Conservation (phyloP, 768 basidiomycete species). For the Pulveroboletus ravenelii region DNA sequence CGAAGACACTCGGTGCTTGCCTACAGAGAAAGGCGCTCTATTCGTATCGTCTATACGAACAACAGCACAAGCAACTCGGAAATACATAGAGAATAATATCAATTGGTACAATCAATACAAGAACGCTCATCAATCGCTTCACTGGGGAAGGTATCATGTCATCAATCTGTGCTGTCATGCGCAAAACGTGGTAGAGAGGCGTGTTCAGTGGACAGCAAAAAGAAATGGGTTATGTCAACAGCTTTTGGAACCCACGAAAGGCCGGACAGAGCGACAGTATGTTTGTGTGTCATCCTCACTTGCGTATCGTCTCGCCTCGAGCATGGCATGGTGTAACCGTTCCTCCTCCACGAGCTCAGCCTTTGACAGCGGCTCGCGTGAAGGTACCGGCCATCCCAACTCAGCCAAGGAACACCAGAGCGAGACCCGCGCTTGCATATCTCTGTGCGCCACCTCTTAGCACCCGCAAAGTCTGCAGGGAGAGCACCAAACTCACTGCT, state of each 20-base stretch:
- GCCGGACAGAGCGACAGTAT: conserved; percentile 56
- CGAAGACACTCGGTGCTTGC: conserved; percentile 23
- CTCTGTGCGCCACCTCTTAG: conserved; percentile 36
- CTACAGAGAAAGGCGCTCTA: conserved; percentile 20
- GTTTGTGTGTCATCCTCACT: conserved; percentile 48
- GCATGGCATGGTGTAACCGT: conserved; percentile 54
- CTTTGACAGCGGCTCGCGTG: conserved; percentile 59
- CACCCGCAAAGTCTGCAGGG: not conserved
- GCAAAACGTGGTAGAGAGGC: not conserved
- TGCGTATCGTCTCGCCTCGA: conserved; percentile 51
- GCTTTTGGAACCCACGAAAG: conserved; percentile 56
- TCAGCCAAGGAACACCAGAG: conserved; percentile 60
- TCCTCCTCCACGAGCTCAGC: conserved; percentile 68
- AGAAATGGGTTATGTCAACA: conserved; percentile 8
- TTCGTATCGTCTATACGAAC: not conserved
- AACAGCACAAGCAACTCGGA: conserved; percentile 3
- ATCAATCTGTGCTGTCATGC: conserved; percentile 19
- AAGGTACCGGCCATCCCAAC: conserved; percentile 55
- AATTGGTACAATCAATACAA: conserved; percentile 16
- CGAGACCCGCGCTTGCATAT: conserved; percentile 61
- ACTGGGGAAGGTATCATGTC: conserved; percentile 21
- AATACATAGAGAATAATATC: conserved; percentile 25
- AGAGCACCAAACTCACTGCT: conserved; percentile 38
- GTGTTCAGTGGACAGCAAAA: not conserved
- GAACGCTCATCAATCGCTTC: conserved; percentile 4